These are phyloP conservation scores for Kluyveromyces sp. DNA, from an alignment of 1,139 yeast species.

Conservation along the genomic window DNA sequence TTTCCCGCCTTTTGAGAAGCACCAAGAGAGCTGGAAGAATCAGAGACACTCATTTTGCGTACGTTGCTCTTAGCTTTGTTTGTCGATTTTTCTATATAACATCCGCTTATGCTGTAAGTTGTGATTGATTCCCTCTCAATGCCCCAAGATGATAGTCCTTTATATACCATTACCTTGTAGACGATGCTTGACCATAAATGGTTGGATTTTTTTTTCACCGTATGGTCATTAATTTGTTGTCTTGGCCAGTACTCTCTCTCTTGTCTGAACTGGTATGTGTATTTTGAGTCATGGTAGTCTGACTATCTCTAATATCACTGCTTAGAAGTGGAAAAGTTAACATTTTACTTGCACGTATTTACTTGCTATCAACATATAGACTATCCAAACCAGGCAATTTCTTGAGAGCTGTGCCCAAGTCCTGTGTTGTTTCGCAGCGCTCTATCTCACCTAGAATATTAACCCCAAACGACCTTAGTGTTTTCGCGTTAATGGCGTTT, in stretches of 20 bases:
- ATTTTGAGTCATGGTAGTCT: background rate
- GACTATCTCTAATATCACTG: background rate
- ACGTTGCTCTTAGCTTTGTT: too few species aligned
- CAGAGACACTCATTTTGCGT: background rate
- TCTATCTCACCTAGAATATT: conserved; percentile 13
- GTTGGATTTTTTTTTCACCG: background rate
- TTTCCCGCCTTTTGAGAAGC: conserved; percentile 16
- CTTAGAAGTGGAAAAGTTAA: background rate
- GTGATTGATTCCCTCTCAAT: background rate
- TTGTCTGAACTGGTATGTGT: background rate
- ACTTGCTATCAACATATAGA: background rate
- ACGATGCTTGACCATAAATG: background rate
- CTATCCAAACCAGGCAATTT: conserved; percentile 6
- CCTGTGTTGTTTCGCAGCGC: conserved; percentile 3
- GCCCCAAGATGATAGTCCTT: background rate
- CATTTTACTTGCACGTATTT: background rate
- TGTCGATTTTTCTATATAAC: background rate
- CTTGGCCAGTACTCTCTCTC: background rate
- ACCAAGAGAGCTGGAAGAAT: background rate
- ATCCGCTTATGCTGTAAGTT: background rate
- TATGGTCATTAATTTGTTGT: background rate
- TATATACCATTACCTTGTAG: background rate
- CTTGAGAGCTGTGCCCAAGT: conserved; percentile 4
- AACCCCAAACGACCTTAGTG: conserved; percentile 16
- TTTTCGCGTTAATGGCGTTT: conserved; percentile 21